Base-by-base conservation (phyloP, 768 basidiomycete species). In the Mycena belliarum region DNA sequence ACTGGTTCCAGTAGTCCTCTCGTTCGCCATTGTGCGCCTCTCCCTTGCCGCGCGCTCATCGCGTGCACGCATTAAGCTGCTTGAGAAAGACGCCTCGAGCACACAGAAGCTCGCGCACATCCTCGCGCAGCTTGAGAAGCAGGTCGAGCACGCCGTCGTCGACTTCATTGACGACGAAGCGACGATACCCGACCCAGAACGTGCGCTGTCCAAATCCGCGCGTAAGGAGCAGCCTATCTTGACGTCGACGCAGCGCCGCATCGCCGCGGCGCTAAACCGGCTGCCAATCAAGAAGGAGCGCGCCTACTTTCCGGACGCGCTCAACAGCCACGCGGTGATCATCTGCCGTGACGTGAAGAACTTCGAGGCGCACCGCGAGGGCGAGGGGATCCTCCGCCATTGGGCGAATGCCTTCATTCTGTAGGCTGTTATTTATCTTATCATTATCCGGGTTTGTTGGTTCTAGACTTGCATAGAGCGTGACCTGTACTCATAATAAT, bases 281-380 rank as follows among this genome's bases (percentile, higher is more conserved):
- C 79, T 93, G 12, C 88, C 89, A 0, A 67, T 93, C 45, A 79
- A 84, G 75, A 93, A 93, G 72, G 81, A 89, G 63, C 69, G 82
- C 20, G 88, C 82, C 20, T 91, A 83, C 66, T 85, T 93, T 63
- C 72, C 76, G 20, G 72, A 73, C 1, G 77, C 85, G 23, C 66
- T 72, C 37, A 92, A 92, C 65, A 74, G 89, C 25, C 91, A 94
- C 71, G 89, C 80, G 6, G 75, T 82, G 55, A 87, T 94, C 60
- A 75, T 93, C 11, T 85, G 81, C 68, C 76, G 91, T 42, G 89
- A 92, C 60, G 69, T 84, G 52, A 77, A 84, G 66, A 73, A 76
- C 29, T 89, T 88, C 67, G 73, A 80, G 61, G 60, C 70, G 14
- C 88, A 91, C 63, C 71, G 77, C 35, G 67, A 72, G 37, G 91